phyloP scores from a whole-genome alignment of 2,329 filamentous ascomycete species.

The Fusarium abutilonis region DNA sequence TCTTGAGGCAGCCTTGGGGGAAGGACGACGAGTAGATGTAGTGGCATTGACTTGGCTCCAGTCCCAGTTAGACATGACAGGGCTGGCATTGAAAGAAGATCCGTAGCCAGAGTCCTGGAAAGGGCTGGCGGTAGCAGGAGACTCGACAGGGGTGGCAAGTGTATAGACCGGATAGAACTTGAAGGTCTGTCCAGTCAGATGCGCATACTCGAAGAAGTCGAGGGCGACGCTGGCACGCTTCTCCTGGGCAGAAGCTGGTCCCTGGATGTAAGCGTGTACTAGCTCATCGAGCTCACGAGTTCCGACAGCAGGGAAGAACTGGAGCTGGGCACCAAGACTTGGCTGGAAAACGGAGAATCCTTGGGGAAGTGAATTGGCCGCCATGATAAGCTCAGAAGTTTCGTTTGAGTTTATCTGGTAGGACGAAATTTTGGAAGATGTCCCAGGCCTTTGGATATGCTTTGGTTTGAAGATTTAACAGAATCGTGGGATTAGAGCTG shows the following conservation, averaged over 20 bases:
- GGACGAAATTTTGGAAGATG: constrained; percentile 18
- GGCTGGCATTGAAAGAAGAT: constrained; percentile 61
- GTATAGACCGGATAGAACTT: constrained; percentile 68
- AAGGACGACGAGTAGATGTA: constrained; percentile 46
- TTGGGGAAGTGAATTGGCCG: constrained; percentile 47
- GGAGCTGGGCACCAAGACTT: constrained; percentile 63
- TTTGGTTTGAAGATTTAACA: background rate
- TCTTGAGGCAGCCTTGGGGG: constrained; percentile 46
- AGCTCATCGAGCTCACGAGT: constrained; percentile 68
- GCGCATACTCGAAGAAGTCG: constrained; percentile 66
- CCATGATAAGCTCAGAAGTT: constrained; percentile 42
- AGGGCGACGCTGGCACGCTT: constrained; percentile 68
- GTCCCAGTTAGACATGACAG: constrained; percentile 59
- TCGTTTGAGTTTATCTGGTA: constrained; percentile 13
- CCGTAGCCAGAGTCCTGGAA: constrained; percentile 58
- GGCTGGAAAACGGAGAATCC: constrained; percentile 71
- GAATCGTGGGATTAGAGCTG: constrained; percentile 9
- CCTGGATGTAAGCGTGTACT: constrained; percentile 66
- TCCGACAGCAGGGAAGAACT: constrained; percentile 74
- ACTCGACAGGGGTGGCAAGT: constrained; percentile 50
- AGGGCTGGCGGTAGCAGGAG: constrained; percentile 56
- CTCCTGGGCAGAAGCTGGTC: constrained; percentile 63
- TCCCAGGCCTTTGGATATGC: too few relatives aligned
- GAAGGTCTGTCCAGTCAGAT: constrained; percentile 65
- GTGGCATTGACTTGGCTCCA: constrained; percentile 54